Conservation (phyloP, 129 eudicot genomes). For the Flaveria ramosissima region DNA sequence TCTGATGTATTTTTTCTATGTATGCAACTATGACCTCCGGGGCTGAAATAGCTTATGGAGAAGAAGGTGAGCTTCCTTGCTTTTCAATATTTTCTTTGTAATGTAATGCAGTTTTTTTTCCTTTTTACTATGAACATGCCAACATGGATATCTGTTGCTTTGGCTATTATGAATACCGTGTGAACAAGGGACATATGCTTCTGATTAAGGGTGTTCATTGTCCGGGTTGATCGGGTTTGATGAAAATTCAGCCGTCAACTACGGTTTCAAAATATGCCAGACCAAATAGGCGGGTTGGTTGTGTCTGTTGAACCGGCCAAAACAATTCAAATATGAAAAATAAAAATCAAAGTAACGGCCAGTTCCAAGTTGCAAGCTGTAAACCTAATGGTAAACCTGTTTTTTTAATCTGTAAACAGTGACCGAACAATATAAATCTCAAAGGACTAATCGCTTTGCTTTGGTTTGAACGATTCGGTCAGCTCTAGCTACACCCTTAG, state of each 20-base stretch:
- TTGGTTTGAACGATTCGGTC: neutral
- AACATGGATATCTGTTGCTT: neutral
- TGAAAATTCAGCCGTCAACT: neutral
- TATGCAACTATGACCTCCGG: constrained; percentile 28
- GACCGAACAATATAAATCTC: neutral
- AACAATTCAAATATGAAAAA: neutral
- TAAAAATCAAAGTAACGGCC: neutral
- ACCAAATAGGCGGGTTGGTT: neutral
- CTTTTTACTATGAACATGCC: neutral
- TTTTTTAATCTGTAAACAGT: neutral
- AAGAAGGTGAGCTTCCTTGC: constrained; percentile 52
- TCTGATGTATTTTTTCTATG: constrained; percentile 35
- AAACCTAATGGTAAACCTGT: neutral
- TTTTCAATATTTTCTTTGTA: neutral
- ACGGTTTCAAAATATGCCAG: neutral
- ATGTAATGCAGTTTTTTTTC: neutral
- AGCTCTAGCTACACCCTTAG: neutral
- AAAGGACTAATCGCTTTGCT: neutral
- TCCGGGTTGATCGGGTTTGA: neutral
- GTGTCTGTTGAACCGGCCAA: neutral
- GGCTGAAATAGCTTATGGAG: constrained; percentile 68
- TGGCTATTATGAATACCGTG: neutral
- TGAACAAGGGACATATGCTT: neutral
- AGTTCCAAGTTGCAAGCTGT: neutral
- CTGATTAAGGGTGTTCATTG: too few relatives aligned